Conservation (phyloP, 345 rosid species). For the Psidium guajava region DNA sequence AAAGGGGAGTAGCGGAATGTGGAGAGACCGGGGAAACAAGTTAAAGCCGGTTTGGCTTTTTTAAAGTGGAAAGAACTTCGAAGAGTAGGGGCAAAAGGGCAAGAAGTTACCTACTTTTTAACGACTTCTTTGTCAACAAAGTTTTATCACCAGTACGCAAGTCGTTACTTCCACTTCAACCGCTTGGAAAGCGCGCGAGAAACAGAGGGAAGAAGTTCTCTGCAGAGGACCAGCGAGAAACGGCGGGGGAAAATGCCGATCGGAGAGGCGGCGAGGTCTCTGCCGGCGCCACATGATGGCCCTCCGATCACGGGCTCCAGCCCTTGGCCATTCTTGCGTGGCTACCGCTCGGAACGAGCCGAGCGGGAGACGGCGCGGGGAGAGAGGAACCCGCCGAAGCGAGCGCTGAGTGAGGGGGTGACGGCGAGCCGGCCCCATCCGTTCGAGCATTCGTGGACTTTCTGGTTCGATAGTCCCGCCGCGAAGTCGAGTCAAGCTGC, state of each 20-base stretch:
- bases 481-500: conserved; percentile 41
- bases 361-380: fast-evolving
- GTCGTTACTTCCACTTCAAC: background rate
- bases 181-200: background rate
- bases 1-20: too few species aligned
- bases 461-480: conserved; percentile 68
- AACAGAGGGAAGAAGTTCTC: background rate
- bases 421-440: background rate
- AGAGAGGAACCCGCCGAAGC: background rate
- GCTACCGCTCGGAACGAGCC: background rate
- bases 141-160: background rate
- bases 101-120: too few species aligned
- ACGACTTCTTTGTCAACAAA: too few species aligned
- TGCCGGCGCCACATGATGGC: background rate
- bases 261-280: background rate
- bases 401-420: background rate
- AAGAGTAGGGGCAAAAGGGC: too few species aligned
- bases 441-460: conserved; percentile 66
- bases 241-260: background rate
- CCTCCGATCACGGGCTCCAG: background rate
- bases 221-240: background rate
- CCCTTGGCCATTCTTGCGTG: background rate
- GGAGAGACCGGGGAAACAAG: too few species aligned
- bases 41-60: too few species aligned
- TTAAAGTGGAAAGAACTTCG: too few species aligned